Evolutionary conservation across 2,329 filamentous ascomycete species (phyloP), one percentile per base, ranked within the genome.

Genomic region (Pseudogymnoascus sp.): DNA sequence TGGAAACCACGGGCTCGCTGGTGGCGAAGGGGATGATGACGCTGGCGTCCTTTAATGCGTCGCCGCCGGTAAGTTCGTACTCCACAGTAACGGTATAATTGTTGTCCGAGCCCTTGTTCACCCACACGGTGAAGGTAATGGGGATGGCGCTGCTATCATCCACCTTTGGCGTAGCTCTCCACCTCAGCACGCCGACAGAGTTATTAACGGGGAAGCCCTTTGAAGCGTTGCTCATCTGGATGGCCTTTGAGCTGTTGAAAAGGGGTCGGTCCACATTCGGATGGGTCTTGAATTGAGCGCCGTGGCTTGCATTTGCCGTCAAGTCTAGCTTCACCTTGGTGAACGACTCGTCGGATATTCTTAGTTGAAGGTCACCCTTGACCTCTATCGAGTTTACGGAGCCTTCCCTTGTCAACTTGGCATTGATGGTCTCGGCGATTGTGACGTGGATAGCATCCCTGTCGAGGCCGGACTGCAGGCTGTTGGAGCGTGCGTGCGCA

Each of bases 61-160:
- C 89, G 1, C 85, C 81, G 59, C 92, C 90, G 0, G 89, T 93
- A 63, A 96, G 83, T 74, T 99, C 94, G 73, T 97, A 99, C 75
- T 97, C 94, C 35, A 97, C 85, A 1, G 93, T 99, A 71, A 99
- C 85, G 66, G 89, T 95, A 75, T 88, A 95, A 70, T 87, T 92
- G 72, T 86, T 85, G 54, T 87, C 85, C 20, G 85, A 83, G 57
- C 90, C 88, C 75, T 92, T 92, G 76, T 96, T 97, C 63, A 96
- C 90, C 94, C 94, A 99, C 37, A 97, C 93, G 2, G 92, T 97
- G 74, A 99, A 97, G 37, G 89, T 94, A 70, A 99, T 94, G 6
- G 94, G 94, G 37, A 95, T 86, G 60, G 92, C 85, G 64, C 86
- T 86, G 36, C 88, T 76, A 68, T 95, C 90, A 67, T 95, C 92